These are phyloP conservation scores for Chlamydomonas schloesseri DNA, from an alignment of 139 green algal species.

Conservation along the genomic window DNA sequence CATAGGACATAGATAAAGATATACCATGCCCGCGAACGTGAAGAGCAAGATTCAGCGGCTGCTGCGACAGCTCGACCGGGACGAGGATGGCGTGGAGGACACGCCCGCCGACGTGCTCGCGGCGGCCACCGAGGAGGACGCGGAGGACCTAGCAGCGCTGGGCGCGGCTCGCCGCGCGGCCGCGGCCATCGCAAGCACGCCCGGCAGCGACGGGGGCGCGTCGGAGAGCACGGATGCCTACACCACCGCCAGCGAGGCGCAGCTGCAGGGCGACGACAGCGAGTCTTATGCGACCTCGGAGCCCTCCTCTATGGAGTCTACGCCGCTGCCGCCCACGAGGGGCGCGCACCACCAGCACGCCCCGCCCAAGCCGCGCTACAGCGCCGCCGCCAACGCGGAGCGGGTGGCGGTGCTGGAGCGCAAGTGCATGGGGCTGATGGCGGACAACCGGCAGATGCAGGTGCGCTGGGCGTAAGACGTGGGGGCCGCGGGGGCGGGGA, in stretches of 20 bases:
- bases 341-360: neutral
- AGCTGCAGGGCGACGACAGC: neutral
- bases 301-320: constrained; percentile 1
- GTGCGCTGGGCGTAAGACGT: too few species aligned
- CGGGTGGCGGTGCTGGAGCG: constrained; percentile 35
- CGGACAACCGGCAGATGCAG: constrained; percentile 47
- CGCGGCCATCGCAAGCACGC: neutral
- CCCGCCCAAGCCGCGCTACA: neutral
- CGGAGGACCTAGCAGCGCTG: constrained; percentile 3
- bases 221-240: constrained; percentile 17
- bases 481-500: too few species aligned
- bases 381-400: constrained; percentile 8
- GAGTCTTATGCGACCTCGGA: neutral
- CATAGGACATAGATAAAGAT: too few species aligned
- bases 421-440: constrained; percentile 49
- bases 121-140: neutral
- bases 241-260: neutral
- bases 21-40: neutral
- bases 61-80: constrained; percentile 24
- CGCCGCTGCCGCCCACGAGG: neutral
- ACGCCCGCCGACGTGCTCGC: neutral
- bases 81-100: neutral
- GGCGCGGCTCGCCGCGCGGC: neutral
- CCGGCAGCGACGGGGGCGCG: constrained; percentile 4
- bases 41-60: constrained; percentile 40